Base-by-base conservation (phyloP, 768 basidiomycete species). In the Boletus vinaceobasis region DNA sequence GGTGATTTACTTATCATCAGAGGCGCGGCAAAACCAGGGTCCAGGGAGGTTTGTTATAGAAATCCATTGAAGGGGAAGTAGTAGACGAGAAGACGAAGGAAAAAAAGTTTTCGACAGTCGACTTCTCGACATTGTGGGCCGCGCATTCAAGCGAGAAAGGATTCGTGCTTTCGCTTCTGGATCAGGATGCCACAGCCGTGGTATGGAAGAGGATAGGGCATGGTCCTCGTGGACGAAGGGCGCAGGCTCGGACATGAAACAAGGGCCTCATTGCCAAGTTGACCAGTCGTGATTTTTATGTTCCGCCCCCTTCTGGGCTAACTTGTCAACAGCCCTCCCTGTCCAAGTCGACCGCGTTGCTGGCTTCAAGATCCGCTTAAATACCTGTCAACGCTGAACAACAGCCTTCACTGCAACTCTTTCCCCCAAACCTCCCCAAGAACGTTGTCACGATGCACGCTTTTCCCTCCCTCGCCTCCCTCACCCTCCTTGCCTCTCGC, bases 281-380 rank as follows among this genome's bases (percentile, higher is more conserved):
- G 49, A 27, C 50, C 40, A 31, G 53, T 33, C 53, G 49, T 52
- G 48, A 51, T 48, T 50, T 43, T 44, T 32, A 44, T 61, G 33
- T 61, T 54, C 39, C n/a, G 38, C 7, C n/a, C 19, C 19, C n/a
- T 38, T 7, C 5, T 9, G 26, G 17, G 19, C 45, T 43, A 13
- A 37, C 13, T 49, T 53, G 60, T 53, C 39, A 45, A 49, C 32
- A 17, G 47, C 33, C 23, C 44, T 54, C 48, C 52, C 53, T 33
- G n/a, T 51, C 43, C 37, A 13, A 48, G 45, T 37, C 32, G 27
- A 17, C 58, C 57, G 51, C 60, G 54, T 65, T 62, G 54, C 15
- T 57, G 55, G 67, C 61, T 63, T 65, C 64, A 27, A 50, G 19
- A 11, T 47, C 48, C 64, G 61, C 57, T 58, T 71, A 71, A 71